Evolutionary conservation across 257 asterid species (phyloP), one percentile per base, ranked within the genome.

Genomic region (Fraxinus cuspidata): DNA sequence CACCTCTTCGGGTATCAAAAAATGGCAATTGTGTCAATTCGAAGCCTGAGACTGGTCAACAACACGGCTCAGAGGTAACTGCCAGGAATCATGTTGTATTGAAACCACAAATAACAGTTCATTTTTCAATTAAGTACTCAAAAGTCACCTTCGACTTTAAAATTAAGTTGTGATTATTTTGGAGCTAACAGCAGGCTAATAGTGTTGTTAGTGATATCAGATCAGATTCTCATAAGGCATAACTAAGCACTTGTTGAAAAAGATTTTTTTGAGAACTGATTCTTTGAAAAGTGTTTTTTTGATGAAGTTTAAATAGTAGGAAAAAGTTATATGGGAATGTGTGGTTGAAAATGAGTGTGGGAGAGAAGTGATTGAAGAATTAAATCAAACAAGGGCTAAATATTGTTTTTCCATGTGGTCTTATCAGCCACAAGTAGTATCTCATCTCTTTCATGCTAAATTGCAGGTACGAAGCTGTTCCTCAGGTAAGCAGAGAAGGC

Each of bases 1-100:
- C 98, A 68, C 98, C 98, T 82, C 87, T 87, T 70, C 96, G 96
- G 44, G 67, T 85, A 6, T 84, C 90, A n/a, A 90, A 85, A 79
- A 27, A 71, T 32, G 88, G 77, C 82, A 83, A 38, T 80, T 84
- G 73, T 85, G 77, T 85, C 37, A 80, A 70, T 83, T 81, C 78
- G 84, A 91, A 89, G 85, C 84, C 88, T 73, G 98, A 92, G 70
- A 77, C 71, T 76, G 76, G 51, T 84, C 90, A 84, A 77, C 90
- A 84, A 35, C 84, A 83, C 19, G 75, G 64, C 83, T 72, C 85
- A 1, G 98, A 90, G 97, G 97, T 92, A 90, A 67, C 71, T 78
- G 32, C 51, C 69, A 60, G 51, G 34, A 31, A 15, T 63, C 69
- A 2, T n/a, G n/a, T 66, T 73, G 5, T 74, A 70, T 74, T 74